Conservation (phyloP, 345 rosid species). For the Aquilaria sinensis region DNA sequence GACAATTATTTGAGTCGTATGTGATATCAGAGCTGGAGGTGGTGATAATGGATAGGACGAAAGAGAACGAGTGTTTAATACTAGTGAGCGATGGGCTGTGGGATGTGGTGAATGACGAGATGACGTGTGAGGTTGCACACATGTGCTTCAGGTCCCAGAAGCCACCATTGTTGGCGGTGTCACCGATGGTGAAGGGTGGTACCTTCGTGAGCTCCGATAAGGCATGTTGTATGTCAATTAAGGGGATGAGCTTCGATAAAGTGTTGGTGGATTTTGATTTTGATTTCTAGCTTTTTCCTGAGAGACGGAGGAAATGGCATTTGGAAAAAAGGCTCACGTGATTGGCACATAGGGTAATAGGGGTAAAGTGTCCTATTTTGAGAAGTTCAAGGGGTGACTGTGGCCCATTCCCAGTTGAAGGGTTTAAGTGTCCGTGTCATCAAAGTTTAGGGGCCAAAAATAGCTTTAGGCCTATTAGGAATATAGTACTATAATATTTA, state of each 20-base stretch:
- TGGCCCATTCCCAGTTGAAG: too few relatives aligned
- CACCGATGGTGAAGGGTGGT: conserved; percentile 9
- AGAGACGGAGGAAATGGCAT: neutral
- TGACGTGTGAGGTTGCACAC: conserved; percentile 46
- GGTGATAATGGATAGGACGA: conserved; percentile 35
- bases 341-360: too few relatives aligned
- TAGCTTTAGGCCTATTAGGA: too few relatives aligned
- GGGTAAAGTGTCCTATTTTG: too few relatives aligned
- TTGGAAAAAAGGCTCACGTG: neutral
- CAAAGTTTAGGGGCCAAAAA: too few relatives aligned
- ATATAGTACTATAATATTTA: too few relatives aligned
- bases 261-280: neutral
- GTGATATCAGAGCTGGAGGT: conserved; percentile 71
- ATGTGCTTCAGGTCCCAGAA: conserved; percentile 46
- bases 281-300: too few relatives aligned
- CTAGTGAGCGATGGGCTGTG: conserved; percentile 72
- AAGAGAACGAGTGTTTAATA: conserved; percentile 54
- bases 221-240: conserved; percentile 65
- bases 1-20: conserved; percentile 49
- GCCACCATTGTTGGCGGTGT: conserved; percentile 8
- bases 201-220: conserved; percentile 35
- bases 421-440: too few relatives aligned
- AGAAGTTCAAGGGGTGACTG: too few relatives aligned
- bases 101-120: conserved; percentile 70
- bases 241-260: conserved; percentile 19